Percentiles rank a stretch among this genome's conserved stretches.
Conservation (phyloP, 2,329 filamentous ascomycete species). For the Diplodia mutila region DNA sequence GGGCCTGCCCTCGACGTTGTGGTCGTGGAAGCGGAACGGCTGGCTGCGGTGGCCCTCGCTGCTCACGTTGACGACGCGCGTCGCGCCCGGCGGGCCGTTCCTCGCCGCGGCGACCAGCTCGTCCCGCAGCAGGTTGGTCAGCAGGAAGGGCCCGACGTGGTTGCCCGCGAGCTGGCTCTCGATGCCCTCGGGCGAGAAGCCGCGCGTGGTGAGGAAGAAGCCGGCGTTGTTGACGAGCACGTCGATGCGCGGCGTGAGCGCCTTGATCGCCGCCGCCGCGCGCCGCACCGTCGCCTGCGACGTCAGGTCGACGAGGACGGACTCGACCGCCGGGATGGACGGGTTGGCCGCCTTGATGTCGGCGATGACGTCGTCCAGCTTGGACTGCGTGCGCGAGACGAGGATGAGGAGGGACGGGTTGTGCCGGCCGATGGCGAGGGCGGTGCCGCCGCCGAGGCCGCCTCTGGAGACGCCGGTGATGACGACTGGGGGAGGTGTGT, state of each 20-base stretch:
- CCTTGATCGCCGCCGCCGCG: constrained; percentile 39
- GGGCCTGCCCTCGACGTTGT: constrained; percentile 28
- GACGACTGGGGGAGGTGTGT: background rate
- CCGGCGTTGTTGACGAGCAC: constrained; percentile 48
- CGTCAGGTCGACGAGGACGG: constrained; percentile 41
- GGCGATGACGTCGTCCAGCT: constrained; percentile 46
- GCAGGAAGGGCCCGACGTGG: constrained; percentile 49
- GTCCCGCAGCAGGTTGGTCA: constrained; percentile 50
- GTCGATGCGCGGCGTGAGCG: constrained; percentile 42
- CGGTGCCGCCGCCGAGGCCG: constrained; percentile 37
- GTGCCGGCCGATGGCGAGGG: constrained; percentile 35
- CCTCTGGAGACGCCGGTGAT: constrained; percentile 36
- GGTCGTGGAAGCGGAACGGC: constrained; percentile 30
- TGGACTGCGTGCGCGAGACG: constrained; percentile 49
- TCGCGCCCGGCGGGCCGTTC: constrained; percentile 23
- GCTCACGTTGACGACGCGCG: constrained; percentile 37
- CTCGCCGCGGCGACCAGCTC: constrained; percentile 42
- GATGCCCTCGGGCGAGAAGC: constrained; percentile 46
- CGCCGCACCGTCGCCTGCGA: constrained; percentile 40
- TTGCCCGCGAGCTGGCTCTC: constrained; percentile 53
- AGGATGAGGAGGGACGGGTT: constrained; percentile 37
- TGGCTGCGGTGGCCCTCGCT: constrained; percentile 29
- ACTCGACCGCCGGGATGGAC: constrained; percentile 35
- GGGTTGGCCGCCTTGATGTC: constrained; percentile 41
- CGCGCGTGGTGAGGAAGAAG: constrained; percentile 36